Conservation (phyloP, 2,329 filamentous ascomycete species). For the Botrytis pseudocinerea region DNA sequence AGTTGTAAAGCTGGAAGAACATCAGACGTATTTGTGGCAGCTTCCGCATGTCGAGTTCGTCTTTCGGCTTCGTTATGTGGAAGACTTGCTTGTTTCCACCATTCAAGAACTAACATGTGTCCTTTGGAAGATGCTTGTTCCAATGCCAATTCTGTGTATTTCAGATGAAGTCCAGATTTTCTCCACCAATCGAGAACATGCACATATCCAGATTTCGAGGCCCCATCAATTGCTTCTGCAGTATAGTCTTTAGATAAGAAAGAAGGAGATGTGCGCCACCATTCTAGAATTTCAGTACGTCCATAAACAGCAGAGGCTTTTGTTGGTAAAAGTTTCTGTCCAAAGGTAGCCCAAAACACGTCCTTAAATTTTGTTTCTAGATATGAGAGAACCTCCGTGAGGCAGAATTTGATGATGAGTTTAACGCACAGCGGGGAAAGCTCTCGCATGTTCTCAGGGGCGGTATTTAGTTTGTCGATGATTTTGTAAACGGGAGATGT, state of each 20-base stretch:
- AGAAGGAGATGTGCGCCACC: conserved; percentile 82
- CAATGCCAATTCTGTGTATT: conserved; percentile 83
- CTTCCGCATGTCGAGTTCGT: conserved; percentile 31
- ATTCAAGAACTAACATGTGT: conserved; percentile 82
- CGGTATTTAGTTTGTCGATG: conserved; percentile 70
- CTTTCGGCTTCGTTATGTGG: conserved; percentile 49
- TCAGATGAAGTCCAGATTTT: conserved; percentile 72
- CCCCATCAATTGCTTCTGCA: conserved; percentile 78
- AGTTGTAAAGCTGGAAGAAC: conserved; percentile 51
- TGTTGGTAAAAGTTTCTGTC: conserved; percentile 77
- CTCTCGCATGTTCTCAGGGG: conserved; percentile 67
- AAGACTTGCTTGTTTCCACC: conserved; percentile 78
- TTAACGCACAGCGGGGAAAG: conserved; percentile 82
- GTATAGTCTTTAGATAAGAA: conserved; percentile 82
- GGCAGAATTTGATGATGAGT: conserved; percentile 87
- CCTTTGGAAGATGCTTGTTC: conserved; percentile 86
- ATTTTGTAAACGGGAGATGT: conserved; percentile 69
- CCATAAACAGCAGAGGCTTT: conserved; percentile 88
- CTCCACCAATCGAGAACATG: conserved; percentile 92
- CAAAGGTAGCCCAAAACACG: conserved; percentile 84
- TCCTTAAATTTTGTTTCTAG: conserved; percentile 67
- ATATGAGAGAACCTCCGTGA: conserved; percentile 75
- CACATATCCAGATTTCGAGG: conserved; percentile 81
- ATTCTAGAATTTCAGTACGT: conserved; percentile 80
- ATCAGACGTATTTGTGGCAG: conserved; percentile 28